Evolutionary conservation across 2,329 filamentous ascomycete species (phyloP).

Genomic region (Pseudocercospora macadamiae): DNA sequence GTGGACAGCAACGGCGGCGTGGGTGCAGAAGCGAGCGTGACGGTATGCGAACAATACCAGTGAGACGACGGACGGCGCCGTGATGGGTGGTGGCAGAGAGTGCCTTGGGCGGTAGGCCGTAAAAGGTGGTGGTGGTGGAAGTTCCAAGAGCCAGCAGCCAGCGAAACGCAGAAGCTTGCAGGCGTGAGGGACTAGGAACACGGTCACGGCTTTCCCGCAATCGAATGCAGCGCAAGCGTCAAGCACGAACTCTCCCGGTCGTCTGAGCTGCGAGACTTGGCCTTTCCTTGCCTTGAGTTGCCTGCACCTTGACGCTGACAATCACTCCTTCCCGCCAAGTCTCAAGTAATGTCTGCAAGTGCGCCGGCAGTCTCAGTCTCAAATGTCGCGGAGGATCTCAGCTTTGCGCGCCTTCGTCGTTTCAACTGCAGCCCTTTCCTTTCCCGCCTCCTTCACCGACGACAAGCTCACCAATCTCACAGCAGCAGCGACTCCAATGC

Average conservation of each 20-base stretch:
- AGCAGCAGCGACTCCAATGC: background rate
- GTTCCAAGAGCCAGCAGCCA: conserved; percentile 8
- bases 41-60: conserved; percentile 33
- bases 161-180: conserved; percentile 7
- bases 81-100: conserved; percentile 6
- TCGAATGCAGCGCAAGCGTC: background rate
- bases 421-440: background rate
- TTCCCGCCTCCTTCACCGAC: conserved; percentile 8
- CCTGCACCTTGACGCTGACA: no score
- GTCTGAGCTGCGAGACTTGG: no score
- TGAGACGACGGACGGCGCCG: conserved; percentile 10
- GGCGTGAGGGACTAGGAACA: conserved; percentile 3
- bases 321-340: conserved; percentile 1
- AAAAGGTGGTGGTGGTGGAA: conserved; percentile 3
- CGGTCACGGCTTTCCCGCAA: background rate
- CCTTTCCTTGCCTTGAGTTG: no score
- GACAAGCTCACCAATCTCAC: background rate
- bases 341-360: no score
- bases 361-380: background rate
- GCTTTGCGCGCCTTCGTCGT: background rate
- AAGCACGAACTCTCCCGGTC: conserved; percentile 3
- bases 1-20: conserved; percentile 4
- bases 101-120: background rate
- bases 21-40: conserved; percentile 30
- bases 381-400: background rate